These are phyloP conservation scores for Psilocybe cubensis DNA, from an alignment of 768 basidiomycete genomes.

Conservation along the genomic window DNA sequence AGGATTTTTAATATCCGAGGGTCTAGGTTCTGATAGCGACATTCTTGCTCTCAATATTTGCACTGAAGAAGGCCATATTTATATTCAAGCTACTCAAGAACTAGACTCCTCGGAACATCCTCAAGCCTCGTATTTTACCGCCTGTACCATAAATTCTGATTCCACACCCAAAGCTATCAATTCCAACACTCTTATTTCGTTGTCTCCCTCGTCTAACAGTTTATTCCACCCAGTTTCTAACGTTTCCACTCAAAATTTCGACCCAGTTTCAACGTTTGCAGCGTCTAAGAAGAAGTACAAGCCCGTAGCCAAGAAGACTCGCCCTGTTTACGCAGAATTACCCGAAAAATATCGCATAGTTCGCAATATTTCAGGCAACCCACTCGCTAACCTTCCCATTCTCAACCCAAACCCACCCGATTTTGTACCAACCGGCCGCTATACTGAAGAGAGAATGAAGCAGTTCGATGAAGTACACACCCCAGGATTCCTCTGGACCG, in stretches of 20 bases:
- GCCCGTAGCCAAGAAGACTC: slow-evolving; percentile 7
- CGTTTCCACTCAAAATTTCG: neutral
- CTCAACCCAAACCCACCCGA: slow-evolving; percentile 8
- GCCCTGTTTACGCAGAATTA: slow-evolving; percentile 1
- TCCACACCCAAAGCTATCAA: neutral
- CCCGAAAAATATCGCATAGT: slow-evolving; percentile 11
- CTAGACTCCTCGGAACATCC: neutral
- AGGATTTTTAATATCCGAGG: neutral
- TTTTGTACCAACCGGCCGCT: slow-evolving; percentile 1
- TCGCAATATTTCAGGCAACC: slow-evolving; percentile 8
- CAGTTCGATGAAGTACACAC: slow-evolving; percentile 2
- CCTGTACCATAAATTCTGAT: neutral
- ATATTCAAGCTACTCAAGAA: neutral
- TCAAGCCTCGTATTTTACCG: neutral
- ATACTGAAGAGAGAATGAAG: neutral
- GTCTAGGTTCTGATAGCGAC: neutral
- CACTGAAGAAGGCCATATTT: neutral
- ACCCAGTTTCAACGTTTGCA: neutral
- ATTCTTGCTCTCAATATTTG: neutral
- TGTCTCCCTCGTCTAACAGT: neutral
- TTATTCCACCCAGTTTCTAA: neutral
- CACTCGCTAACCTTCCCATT: slow-evolving; percentile 3
- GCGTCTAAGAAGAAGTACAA: slow-evolving; percentile 7
- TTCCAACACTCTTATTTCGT: neutral
- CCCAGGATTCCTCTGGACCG: slow-evolving; percentile 7